phyloP scores from a whole-genome alignment of 768 basidiomycete species.

The Mycena vitilis region DNA sequence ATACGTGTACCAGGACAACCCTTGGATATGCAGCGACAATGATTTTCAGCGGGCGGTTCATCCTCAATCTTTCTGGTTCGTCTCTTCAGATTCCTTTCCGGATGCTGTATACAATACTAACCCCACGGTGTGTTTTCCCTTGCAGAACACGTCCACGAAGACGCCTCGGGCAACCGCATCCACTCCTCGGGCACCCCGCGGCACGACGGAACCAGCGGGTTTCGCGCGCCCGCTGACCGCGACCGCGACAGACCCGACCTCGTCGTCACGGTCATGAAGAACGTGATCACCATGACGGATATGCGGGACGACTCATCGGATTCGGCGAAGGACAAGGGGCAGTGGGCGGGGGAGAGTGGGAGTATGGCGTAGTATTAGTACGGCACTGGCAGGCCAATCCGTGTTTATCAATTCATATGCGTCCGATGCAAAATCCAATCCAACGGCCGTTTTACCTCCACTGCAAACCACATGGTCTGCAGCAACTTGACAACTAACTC shows the following conservation, averaged over 20 bases:
- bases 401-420: too few species aligned
- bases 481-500: too few species aligned
- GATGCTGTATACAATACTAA: background rate
- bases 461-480: too few species aligned
- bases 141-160: conserved; percentile 7
- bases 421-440: too few species aligned
- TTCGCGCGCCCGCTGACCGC: background rate
- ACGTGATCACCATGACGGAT: conserved; percentile 29
- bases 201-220: background rate
- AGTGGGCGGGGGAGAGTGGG: too few species aligned
- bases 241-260: conserved; percentile 4
- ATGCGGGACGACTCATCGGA: conserved; percentile 14
- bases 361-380: too few species aligned
- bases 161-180: conserved; percentile 23
- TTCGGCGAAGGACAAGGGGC: background rate
- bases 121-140: background rate
- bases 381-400: too few species aligned
- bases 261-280: conserved; percentile 25
- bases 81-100: too few species aligned
- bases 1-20: background rate
- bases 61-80: conserved; percentile 10
- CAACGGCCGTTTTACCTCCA: too few species aligned
- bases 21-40: conserved; percentile 4
- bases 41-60: conserved; percentile 3
- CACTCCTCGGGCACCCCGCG: conserved; percentile 21